A percentile compares a stretch with the other conserved stretches of the same genome.
These are phyloP conservation scores for Acanthamoeba divionensis DNA, from an alignment of 208 protist genomes.

Conservation along the genomic window DNA sequence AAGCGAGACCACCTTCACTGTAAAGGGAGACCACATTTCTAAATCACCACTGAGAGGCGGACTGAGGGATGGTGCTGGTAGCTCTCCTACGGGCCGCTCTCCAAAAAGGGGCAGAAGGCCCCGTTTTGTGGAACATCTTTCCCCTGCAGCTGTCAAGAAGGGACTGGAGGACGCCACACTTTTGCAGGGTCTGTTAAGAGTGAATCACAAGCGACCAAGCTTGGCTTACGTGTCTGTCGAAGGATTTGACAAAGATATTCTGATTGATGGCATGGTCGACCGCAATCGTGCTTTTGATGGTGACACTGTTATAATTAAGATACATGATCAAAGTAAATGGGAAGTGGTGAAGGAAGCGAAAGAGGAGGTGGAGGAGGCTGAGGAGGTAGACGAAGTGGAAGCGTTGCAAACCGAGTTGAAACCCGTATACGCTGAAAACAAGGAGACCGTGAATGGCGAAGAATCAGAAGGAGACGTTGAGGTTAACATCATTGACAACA, in stretches of 20 bases:
- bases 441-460: not conserved
- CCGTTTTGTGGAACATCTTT: slow-evolving; percentile 27
- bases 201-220: slow-evolving; percentile 62
- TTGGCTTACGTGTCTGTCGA: slow-evolving; percentile 68
- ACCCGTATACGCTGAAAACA: not conserved
- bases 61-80: not conserved
- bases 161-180: slow-evolving; percentile 38
- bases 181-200: slow-evolving; percentile 47
- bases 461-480: not conserved
- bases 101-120: not conserved
- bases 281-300: slow-evolving; percentile 69
- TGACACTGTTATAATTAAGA: slow-evolving; percentile 66
- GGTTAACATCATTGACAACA: not conserved
- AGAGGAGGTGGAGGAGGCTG: slow-evolving; percentile 37
- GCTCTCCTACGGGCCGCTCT: not conserved
- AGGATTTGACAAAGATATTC: slow-evolving; percentile 59
- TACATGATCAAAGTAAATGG: slow-evolving; percentile 42
- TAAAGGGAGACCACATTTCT: not conserved
- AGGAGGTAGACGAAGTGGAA: not conserved
- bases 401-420: not conserved
- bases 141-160: not conserved
- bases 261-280: slow-evolving; percentile 49
- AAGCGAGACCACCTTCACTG: not conserved
- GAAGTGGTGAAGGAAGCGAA: slow-evolving; percentile 29
- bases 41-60: not conserved